Evolutionary conservation across 345 rosid genomes (phyloP).

Genomic region (Populus ilicifolia): DNA sequence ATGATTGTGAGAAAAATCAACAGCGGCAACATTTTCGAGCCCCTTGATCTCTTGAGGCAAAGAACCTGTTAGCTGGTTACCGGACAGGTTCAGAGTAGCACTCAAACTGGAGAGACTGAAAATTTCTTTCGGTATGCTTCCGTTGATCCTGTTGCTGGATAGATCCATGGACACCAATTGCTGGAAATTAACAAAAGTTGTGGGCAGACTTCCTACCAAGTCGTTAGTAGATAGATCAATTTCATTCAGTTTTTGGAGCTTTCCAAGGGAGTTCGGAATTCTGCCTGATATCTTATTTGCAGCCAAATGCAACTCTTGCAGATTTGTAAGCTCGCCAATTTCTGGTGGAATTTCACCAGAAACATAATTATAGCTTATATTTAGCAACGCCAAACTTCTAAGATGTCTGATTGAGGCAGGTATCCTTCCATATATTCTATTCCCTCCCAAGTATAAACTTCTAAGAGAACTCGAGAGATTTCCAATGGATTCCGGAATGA

Average conservation of each 20-base stretch:
- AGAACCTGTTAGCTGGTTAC: conserved; percentile 35
- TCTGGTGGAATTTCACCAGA: conserved; percentile 43
- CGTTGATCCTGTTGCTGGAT: conserved; percentile 43
- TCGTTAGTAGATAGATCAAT: conserved; percentile 44
- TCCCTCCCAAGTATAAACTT: conserved; percentile 37
- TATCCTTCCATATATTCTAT: conserved; percentile 31
- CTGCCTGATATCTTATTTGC: conserved; percentile 37
- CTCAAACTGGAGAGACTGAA: conserved; percentile 41
- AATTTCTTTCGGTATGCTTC: conserved; percentile 44
- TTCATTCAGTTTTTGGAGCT: conserved; percentile 33
- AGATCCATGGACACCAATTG: conserved; percentile 40
- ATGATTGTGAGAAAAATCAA: conserved; percentile 43
- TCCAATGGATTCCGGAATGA: conserved; percentile 40
- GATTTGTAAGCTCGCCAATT: conserved; percentile 31
- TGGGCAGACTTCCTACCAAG: conserved; percentile 37
- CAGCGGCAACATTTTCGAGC: conserved; percentile 30
- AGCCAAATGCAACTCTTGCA: conserved; percentile 38
- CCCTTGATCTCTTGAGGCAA: conserved; percentile 33
- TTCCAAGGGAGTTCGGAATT: conserved; percentile 38
- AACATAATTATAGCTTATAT: conserved; percentile 39
- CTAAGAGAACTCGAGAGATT: conserved; percentile 34
- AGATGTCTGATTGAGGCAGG: conserved; percentile 38
- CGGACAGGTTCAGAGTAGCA: conserved; percentile 34
- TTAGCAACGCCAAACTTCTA: conserved; percentile 32
- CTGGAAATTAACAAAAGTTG: conserved; percentile 37